Evolutionary conservation across 2,329 filamentous ascomycete genomes (phyloP).

Genomic region (Magnaporthiopsis poae): DNA sequence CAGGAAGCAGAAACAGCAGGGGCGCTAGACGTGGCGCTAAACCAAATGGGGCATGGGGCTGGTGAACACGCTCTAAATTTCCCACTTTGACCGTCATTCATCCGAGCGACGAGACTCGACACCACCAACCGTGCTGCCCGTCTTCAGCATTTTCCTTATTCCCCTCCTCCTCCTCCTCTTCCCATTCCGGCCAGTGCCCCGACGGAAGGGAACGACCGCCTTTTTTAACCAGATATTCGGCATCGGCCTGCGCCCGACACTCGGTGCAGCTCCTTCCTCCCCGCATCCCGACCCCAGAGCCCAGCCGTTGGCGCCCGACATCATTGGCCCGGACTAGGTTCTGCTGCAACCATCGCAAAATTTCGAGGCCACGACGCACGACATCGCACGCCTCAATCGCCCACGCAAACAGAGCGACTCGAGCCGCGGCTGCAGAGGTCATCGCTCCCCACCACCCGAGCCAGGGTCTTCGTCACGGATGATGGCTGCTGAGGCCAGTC

Average conservation of each 20-base stretch:
- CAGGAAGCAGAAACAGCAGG: not conserved
- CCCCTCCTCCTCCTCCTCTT: not conserved
- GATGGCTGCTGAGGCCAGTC: slow-evolving; percentile 55
- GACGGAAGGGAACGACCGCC: not conserved
- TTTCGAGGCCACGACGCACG: slow-evolving; percentile 5
- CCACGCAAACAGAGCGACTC: slow-evolving; percentile 13
- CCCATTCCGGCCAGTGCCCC: not conserved
- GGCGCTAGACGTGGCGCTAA: slow-evolving; percentile 1
- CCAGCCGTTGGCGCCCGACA: not conserved
- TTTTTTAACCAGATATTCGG: not conserved
- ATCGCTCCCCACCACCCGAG: slow-evolving; percentile 10
- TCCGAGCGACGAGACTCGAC: not conserved
- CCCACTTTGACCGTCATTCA: slow-evolving; percentile 1
- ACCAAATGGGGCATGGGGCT: slow-evolving; percentile 7
- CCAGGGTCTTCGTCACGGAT: slow-evolving; percentile 41
- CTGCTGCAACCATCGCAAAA: slow-evolving; percentile 3
- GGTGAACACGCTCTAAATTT: slow-evolving; percentile 1
- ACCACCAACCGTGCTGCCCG: not conserved
- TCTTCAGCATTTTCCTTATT: not conserved
- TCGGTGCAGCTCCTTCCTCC: not conserved
- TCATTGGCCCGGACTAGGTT: not conserved
- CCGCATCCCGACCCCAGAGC: not conserved
- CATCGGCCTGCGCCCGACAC: not conserved
- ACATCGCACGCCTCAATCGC: not conserved
- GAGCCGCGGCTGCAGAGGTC: slow-evolving; percentile 11